phyloP scores from a whole-genome alignment of 768 basidiomycete species.

The Amanita molliuscula region DNA sequence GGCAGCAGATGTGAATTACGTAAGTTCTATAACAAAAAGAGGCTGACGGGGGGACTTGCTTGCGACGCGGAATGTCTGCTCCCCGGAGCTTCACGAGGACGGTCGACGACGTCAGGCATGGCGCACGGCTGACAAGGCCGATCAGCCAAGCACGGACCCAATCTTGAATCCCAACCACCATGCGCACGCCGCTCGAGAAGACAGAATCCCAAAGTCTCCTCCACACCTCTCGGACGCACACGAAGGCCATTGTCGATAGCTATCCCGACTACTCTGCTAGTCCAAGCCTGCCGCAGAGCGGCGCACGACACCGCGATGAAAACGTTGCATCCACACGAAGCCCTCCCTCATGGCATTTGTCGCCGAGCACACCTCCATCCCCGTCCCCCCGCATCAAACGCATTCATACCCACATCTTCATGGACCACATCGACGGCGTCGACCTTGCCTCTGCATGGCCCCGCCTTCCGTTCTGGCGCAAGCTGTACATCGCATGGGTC shows the following conservation, averaged over 20 bases:
- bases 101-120: too few species aligned
- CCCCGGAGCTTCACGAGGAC: too few species aligned
- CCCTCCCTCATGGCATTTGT: background rate
- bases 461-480: conserved; percentile 8
- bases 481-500: conserved; percentile 12
- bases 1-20: too few species aligned
- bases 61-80: too few species aligned
- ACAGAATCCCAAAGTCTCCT: background rate
- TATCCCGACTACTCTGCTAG: background rate
- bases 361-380: conserved; percentile 11
- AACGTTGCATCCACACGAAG: background rate
- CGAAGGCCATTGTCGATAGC: background rate
- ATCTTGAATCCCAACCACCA: too few species aligned
- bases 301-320: background rate
- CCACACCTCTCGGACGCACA: background rate
- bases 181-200: background rate
- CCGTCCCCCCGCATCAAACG: conserved; percentile 12
- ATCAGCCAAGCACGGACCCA: too few species aligned
- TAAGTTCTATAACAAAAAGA: too few species aligned
- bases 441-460: conserved; percentile 11
- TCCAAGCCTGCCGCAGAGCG: background rate
- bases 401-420: conserved; percentile 6
- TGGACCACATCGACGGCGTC: conserved; percentile 12
- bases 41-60: too few species aligned
- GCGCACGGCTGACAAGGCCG: background rate